These are phyloP conservation scores for Sporothrix mexicana DNA, from an alignment of 2,329 filamentous ascomycete genomes.

Conservation along the genomic window DNA sequence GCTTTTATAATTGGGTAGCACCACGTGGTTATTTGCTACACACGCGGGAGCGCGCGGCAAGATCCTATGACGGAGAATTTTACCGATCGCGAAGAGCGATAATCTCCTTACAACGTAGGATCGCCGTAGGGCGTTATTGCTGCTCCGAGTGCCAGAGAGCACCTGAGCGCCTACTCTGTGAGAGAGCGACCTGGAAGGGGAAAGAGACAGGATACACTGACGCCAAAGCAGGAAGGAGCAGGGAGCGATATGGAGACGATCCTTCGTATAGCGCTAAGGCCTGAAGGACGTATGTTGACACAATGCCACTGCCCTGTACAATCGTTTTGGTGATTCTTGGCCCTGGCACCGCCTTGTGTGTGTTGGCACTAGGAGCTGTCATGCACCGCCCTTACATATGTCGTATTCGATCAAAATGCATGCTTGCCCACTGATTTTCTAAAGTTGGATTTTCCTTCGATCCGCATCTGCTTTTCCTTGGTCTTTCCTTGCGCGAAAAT, in stretches of 20 bases:
- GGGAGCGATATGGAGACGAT: background rate
- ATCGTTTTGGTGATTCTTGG: constrained; percentile 12
- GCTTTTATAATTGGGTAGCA: background rate
- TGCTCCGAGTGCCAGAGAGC: too few relatives aligned
- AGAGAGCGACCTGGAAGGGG: background rate
- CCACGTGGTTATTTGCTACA: background rate
- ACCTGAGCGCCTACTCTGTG: background rate
- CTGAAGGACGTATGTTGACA: constrained; percentile 3
- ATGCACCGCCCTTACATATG: constrained; percentile 21
- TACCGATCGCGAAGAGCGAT: constrained; percentile 3
- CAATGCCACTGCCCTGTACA: constrained; percentile 2
- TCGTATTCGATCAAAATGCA: constrained; percentile 4
- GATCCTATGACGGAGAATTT: constrained; percentile 11
- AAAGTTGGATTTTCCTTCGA: background rate
- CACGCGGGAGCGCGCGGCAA: background rate
- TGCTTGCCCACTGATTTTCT: background rate
- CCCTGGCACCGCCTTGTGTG: constrained; percentile 2
- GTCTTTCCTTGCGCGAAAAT: background rate
- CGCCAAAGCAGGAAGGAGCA: background rate
- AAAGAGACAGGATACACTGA: background rate
- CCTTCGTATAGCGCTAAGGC: background rate
- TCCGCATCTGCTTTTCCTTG: background rate
- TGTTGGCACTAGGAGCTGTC: constrained; percentile 8
- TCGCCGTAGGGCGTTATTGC: background rate
- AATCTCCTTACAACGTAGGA: background rate